phyloP scores from a whole-genome alignment of 108 stramenopile genomes.

The Cyclotella distinguenda region DNA sequence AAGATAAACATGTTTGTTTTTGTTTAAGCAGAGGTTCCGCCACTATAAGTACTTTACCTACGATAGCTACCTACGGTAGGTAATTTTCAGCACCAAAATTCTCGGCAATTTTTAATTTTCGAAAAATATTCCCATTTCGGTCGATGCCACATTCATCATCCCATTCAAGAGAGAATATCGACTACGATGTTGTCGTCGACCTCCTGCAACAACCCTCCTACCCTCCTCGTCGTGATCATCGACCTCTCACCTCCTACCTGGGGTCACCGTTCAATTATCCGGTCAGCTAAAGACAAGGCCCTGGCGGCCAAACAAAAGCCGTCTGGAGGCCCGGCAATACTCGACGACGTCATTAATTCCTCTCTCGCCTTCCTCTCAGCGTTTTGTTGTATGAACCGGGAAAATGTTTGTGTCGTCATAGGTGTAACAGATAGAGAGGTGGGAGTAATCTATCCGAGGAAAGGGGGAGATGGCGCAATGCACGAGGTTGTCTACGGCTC shows the following conservation, averaged over 20 bases:
- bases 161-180: no score
- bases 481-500: conserved; percentile 43
- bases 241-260: conserved; percentile 79
- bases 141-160: no score
- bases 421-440: conserved; percentile 67
- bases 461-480: conserved; percentile 60
- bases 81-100: no score
- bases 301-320: conserved; percentile 54
- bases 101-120: no score
- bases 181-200: neutral
- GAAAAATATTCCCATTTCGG: no score
- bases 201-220: conserved; percentile 6
- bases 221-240: conserved; percentile 66
- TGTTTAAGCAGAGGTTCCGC: no score
- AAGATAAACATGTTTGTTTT: no score
- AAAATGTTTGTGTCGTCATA: conserved; percentile 67
- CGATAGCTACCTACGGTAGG: no score
- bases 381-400: conserved; percentile 58
- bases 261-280: conserved; percentile 60
- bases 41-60: no score
- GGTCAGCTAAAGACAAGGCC: conserved; percentile 55
- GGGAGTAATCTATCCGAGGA: conserved; percentile 73
- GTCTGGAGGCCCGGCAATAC: conserved; percentile 67
- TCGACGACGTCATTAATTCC: conserved; percentile 69
- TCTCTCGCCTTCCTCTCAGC: conserved; percentile 58